Evolutionary conservation across 2,329 filamentous ascomycete species (phyloP).

Genomic region (Pseudocercospora cruenta): DNA sequence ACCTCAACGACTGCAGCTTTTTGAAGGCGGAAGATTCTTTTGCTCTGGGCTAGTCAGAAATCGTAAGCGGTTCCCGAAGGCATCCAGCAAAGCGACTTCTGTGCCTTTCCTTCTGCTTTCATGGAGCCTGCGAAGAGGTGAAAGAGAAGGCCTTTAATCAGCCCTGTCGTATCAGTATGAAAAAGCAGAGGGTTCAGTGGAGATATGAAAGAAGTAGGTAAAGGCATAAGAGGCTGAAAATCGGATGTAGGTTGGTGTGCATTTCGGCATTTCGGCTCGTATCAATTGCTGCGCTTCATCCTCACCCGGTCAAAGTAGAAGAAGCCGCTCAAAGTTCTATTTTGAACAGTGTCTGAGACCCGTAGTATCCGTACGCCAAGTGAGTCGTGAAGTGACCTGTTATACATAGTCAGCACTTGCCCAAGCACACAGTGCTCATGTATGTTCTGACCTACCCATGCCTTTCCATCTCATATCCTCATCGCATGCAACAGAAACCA

Average conservation of each 20-base stretch:
- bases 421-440: background rate
- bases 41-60: constrained; percentile 35
- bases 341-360: no score
- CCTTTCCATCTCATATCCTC: constrained; percentile 18
- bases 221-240: background rate
- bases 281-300: constrained; percentile 5
- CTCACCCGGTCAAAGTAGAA: background rate
- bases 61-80: constrained; percentile 46
- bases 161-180: constrained; percentile 18
- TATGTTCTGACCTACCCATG: constrained; percentile 1
- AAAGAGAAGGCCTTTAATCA: constrained; percentile 38
- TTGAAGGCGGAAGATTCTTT: constrained; percentile 52
- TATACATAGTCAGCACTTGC: background rate
- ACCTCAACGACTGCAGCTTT: constrained; percentile 65
- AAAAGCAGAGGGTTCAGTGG: background rate
- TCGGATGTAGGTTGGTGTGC: constrained; percentile 8
- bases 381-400: background rate
- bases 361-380: constrained; percentile 8
- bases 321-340: background rate
- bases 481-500: constrained; percentile 39
- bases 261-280: constrained; percentile 11
- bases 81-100: constrained; percentile 24
- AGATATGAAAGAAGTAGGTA: constrained; percentile 1
- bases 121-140: constrained; percentile 30
- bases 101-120: constrained; percentile 41